phyloP scores from a whole-genome alignment of 176 grass and related monocot species.

The Hsuehochloa calcarea region DNA sequence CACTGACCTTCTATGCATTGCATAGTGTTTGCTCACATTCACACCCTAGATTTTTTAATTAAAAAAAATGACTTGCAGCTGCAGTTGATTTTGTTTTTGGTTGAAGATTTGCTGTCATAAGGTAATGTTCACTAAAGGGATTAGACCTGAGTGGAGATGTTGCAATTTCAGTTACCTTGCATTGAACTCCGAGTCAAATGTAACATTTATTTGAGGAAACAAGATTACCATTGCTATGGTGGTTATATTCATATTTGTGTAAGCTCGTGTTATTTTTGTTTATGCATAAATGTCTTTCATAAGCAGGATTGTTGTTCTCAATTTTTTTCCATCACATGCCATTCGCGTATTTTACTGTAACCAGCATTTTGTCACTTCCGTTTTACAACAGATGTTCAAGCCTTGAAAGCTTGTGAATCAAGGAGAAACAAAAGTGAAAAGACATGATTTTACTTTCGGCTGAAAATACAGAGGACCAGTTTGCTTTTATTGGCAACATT shows the following conservation, averaged over 20 bases:
- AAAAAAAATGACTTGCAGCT: background rate
- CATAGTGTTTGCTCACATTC: background rate
- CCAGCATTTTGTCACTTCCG: background rate
- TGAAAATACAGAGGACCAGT: background rate
- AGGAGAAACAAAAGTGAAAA: constrained; percentile 41
- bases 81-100: background rate
- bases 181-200: background rate
- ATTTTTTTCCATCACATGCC: background rate
- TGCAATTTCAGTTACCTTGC: background rate
- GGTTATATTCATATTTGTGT: background rate
- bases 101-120: background rate
- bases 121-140: background rate
- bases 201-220: too few relatives aligned
- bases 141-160: background rate
- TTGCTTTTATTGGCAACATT: background rate
- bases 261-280: background rate
- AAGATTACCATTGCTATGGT: too few relatives aligned
- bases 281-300: background rate
- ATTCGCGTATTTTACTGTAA: constrained; percentile 6
- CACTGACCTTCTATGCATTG: background rate
- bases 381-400: constrained; percentile 44
- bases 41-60: background rate
- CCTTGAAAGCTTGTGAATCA: constrained; percentile 53
- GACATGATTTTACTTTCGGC: background rate
- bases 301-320: background rate